phyloP scores from a whole-genome alignment of 345 rosid genomes.

The Zanthoxylum bungeanum region DNA sequence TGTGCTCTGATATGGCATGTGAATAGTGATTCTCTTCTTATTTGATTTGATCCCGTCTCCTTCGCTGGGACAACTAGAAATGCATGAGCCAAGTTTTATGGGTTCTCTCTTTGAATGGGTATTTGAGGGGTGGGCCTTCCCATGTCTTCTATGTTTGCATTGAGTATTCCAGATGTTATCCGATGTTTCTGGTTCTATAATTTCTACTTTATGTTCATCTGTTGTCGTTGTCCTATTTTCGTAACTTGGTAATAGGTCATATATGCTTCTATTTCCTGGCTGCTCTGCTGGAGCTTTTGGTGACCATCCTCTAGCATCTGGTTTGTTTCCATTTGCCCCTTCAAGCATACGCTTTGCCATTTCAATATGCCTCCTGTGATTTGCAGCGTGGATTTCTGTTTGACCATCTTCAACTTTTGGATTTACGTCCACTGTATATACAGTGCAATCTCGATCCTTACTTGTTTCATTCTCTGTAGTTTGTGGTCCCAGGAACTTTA shows the following conservation, averaged over 20 bases:
- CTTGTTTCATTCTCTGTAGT: slow-evolving; percentile 29
- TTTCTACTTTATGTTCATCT: slow-evolving; percentile 53
- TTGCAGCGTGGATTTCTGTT: slow-evolving; percentile 48
- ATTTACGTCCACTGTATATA: slow-evolving; percentile 17
- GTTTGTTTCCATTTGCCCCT: slow-evolving; percentile 42
- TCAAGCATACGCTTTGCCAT: slow-evolving; percentile 57
- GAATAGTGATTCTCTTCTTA: slow-evolving; percentile 77
- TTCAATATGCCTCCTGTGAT: slow-evolving; percentile 47
- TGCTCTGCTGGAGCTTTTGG: slow-evolving; percentile 52
- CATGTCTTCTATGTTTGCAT: slow-evolving; percentile 22
- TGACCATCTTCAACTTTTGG: slow-evolving; percentile 34
- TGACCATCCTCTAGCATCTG: slow-evolving; percentile 46
- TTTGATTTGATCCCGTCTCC: slow-evolving; percentile 23
- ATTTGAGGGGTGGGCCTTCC: slow-evolving; percentile 22
- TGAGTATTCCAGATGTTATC: slow-evolving; percentile 14
- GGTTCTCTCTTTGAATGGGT: slow-evolving; percentile 22
- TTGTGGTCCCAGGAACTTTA: slow-evolving; percentile 19
- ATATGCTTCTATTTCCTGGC: slow-evolving; percentile 41
- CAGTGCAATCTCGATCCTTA: slow-evolving; percentile 17
- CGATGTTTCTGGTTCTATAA: slow-evolving; percentile 29
- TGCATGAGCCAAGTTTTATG: slow-evolving; percentile 29
- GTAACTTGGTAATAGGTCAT: slow-evolving; percentile 42
- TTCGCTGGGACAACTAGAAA: slow-evolving; percentile 18
- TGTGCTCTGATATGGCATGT: slow-evolving; percentile 41
- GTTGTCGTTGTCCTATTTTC: slow-evolving; percentile 33